Conservation (phyloP, 352 stramenopile genomes). For the Phytophthora melonis region DNA sequence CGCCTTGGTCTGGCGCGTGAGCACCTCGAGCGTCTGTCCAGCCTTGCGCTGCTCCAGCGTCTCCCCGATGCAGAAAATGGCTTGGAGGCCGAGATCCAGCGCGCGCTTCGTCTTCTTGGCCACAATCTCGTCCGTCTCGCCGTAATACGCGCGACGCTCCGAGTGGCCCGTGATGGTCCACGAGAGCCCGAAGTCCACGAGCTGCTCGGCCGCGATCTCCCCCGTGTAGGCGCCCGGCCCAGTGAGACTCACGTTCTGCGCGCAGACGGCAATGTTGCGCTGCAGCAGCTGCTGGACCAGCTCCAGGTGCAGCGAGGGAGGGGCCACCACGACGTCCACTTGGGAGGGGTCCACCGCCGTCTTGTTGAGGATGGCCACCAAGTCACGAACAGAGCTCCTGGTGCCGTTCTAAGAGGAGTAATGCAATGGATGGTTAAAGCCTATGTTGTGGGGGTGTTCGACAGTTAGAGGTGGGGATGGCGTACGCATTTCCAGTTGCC, state of each 20-base stretch:
- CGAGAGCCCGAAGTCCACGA: slow-evolving; percentile 85
- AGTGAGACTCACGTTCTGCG: slow-evolving; percentile 88
- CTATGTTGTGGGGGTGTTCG: neutral
- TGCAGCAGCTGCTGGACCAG: slow-evolving; percentile 64
- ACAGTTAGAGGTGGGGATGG: slow-evolving; percentile 33
- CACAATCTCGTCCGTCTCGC: slow-evolving; percentile 94
- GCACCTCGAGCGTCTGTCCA: slow-evolving; percentile 92
- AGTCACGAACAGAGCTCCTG: slow-evolving; percentile 87
- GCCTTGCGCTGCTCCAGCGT: slow-evolving; percentile 91
- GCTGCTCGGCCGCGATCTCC: slow-evolving; percentile 91
- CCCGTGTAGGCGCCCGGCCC: slow-evolving; percentile 94
- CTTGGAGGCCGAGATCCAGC: slow-evolving; percentile 88
- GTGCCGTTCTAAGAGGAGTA: slow-evolving; percentile 60
- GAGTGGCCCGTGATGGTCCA: slow-evolving; percentile 94
- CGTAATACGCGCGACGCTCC: slow-evolving; percentile 92
- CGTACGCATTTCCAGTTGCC: slow-evolving; percentile 95
- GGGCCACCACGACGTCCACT: slow-evolving; percentile 85
- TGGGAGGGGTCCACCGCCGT: slow-evolving; percentile 62
- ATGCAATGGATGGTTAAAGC: slow-evolving; percentile 1
- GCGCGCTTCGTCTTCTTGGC: slow-evolving; percentile 95
- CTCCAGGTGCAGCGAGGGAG: slow-evolving; percentile 74
- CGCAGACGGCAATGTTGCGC: slow-evolving; percentile 71
- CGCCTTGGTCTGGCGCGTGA: slow-evolving; percentile 96
- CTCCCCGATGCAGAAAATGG: slow-evolving; percentile 98
- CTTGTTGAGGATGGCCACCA: slow-evolving; percentile 88